Base-by-base conservation (phyloP, 345 rosid genomes). In the Rhodamnia rubescens region DNA sequence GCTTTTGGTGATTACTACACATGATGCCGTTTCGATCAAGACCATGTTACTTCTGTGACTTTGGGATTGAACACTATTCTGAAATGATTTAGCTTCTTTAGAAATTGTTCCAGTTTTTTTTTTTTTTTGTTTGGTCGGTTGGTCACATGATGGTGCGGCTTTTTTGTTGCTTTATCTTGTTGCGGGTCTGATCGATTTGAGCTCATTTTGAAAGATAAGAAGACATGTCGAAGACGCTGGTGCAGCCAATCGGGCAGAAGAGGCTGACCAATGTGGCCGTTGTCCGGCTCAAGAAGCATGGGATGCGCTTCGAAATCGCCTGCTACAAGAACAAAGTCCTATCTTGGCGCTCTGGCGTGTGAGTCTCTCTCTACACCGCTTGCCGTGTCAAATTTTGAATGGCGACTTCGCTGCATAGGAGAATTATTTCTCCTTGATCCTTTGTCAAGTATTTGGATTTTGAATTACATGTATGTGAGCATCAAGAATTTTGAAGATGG, bases 321-420 rank as follows among this genome's bases (percentile, higher is more conserved):
- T 97, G 99, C 88, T 97, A 93, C 94, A 95, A 95, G 92, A 96
- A 97, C 89, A 97, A 97, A 90, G 99, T 97, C 93, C 98, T 97
- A 64, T 97, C 99, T 7, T 97, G 99, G 99, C 99, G 99, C 81
- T 94, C 98, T 24, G 93, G 94, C 90, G 98, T 95, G 99, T 97
- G 89, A 91, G 98, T 86, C 6, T 57, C 49, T 53, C 20, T 21
- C 14, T 58, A 4, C 22, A 1, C 47, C 0, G 47, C 47, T 69
- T 18, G 78, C 24, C 0, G 1, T 18, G 24, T 69, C 32, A 40
- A 64, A 69, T 69, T 61, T 64, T 29, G 44, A 32, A 32, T 1
- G 44, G 78, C 1, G 0, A 69, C 13, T 8, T 69, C 3, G 64
- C 64, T 57, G 29, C 1, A 12, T 26, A 11, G 64, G 64, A 57